Evolutionary conservation across 208 protist species (phyloP).

Genomic region (Crithidia mellificae): DNA sequence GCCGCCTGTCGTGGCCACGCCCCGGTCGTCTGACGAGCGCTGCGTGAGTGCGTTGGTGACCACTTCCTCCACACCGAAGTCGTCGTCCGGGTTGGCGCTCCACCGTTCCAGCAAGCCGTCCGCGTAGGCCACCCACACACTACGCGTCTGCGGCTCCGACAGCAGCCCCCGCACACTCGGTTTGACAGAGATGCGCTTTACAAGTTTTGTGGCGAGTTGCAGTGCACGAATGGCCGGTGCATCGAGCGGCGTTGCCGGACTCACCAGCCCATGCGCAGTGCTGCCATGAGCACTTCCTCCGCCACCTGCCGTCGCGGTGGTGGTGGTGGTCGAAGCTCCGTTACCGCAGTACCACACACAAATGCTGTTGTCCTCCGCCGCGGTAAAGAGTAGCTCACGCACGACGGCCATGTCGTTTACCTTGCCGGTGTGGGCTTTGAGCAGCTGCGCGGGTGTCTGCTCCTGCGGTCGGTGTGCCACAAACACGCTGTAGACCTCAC

Average conservation of each 20-base stretch:
- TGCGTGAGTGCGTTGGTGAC: conserved; percentile 59
- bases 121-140: conserved; percentile 78
- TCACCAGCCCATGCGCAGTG: background rate
- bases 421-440: conserved; percentile 54
- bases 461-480: conserved; percentile 45
- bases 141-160: conserved; percentile 52
- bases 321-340: background rate
- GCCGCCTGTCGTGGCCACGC: no score
- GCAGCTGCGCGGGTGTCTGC: conserved; percentile 27
- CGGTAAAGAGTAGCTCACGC: conserved; percentile 74
- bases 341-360: conserved; percentile 61
- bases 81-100: conserved; percentile 83
- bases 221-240: conserved; percentile 5
- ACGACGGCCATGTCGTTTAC: conserved; percentile 71
- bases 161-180: conserved; percentile 59
- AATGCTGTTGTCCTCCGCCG: conserved; percentile 70
- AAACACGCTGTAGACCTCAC: conserved; percentile 53
- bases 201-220: conserved; percentile 20
- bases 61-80: conserved; percentile 85
- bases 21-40: no score
- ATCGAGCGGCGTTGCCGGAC: background rate
- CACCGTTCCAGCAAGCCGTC: conserved; percentile 84
- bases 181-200: conserved; percentile 63
- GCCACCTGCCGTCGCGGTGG: no score
- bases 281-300: background rate